Base-by-base conservation (phyloP, 2,329 filamentous ascomycete genomes). In the Xylariomycetidae sp. region DNA sequence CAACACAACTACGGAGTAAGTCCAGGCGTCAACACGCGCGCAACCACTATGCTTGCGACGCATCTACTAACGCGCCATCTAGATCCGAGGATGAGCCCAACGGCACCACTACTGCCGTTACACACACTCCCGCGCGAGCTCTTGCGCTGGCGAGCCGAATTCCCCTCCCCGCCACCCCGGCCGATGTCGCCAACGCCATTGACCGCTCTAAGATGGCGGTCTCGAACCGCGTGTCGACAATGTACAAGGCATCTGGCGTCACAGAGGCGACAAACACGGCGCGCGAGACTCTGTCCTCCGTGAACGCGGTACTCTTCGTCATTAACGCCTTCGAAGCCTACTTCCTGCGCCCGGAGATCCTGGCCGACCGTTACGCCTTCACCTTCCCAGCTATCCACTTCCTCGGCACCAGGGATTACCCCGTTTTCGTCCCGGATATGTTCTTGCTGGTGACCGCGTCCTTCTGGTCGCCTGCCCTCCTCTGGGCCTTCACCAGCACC, bases 391-490 rank as follows among this genome's bases (percentile, higher is more conserved):
- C 79, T 19, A 57, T 83, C 34, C 46, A 59, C 10, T 57, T 67
- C 14, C 57, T 85, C 15, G 67, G 70, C 36, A 74, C 74, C 10
- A 62, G 67, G 6, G 72, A 76, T 40, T 69, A 76, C 43, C 65
- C 76, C 3, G 67, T 94, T 41, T 72, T 76, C 49, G 60, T 92
- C 14, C 87, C 89, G 1, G 85, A 96, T 58, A 67, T 94, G 48
- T 93, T 92, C 59, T 61, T 82, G 19, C 65, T 95, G 7, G 61
- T 94, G 23, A 85, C 82, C 2, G 65, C 72, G 24, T 73, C 74
- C 17, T 96, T 95, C 71, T 96, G 90, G 90, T 79, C 76, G 1
- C 83, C 89, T 0, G 76, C 84, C 35, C 68, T 79, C 6, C 70
- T 88, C 14, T 96, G 89, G 88, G 57, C 76, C 5, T 56, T 80